Percentiles rank a stretch among this genome's conserved stretches.
Evolutionary conservation across 805 yeast genomes (phyloP).

Genomic region (Jamesozyma spencerorum): DNA sequence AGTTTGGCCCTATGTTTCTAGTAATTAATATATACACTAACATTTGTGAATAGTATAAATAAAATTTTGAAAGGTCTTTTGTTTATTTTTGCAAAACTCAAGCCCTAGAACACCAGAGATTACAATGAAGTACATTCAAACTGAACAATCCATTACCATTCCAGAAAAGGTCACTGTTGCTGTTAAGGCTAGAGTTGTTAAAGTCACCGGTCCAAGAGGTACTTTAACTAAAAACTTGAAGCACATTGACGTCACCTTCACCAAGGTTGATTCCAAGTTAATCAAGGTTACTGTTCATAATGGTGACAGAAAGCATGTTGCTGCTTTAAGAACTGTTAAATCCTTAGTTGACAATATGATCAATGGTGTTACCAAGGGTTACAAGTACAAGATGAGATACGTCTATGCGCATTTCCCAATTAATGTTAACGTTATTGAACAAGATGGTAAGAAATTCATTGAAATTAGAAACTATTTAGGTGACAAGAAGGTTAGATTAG

Average conservation of each 20-base stretch:
- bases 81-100: too few relatives aligned
- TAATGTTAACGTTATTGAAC: constrained; percentile 82
- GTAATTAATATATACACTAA: not conserved
- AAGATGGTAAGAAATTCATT: constrained; percentile 62
- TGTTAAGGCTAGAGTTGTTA: constrained; percentile 83
- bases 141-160: constrained; percentile 71
- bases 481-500: constrained; percentile 92
- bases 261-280: constrained; percentile 62
- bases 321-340: constrained; percentile 97
- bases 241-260: constrained; percentile 92
- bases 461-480: constrained; percentile 99
- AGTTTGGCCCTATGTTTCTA: too few relatives aligned
- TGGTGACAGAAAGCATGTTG: constrained; percentile 99
- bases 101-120: constrained; percentile 34
- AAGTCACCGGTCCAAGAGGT: constrained; percentile 98
- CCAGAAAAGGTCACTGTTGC: constrained; percentile 90
- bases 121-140: constrained; percentile 85
- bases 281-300: constrained; percentile 90
- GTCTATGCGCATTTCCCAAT: constrained; percentile 99
- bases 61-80: not conserved
- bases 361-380: constrained; percentile 98
- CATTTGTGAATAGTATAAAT: too few relatives aligned
- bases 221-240: constrained; percentile 78
- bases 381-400: constrained; percentile 99
- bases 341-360: constrained; percentile 88